A percentile compares a stretch with the other conserved stretches of the same genome.
Evolutionary conservation across 202 grass and related monocot species (phyloP).

Genomic region (Bolboschoenoplectus hybrid): DNA sequence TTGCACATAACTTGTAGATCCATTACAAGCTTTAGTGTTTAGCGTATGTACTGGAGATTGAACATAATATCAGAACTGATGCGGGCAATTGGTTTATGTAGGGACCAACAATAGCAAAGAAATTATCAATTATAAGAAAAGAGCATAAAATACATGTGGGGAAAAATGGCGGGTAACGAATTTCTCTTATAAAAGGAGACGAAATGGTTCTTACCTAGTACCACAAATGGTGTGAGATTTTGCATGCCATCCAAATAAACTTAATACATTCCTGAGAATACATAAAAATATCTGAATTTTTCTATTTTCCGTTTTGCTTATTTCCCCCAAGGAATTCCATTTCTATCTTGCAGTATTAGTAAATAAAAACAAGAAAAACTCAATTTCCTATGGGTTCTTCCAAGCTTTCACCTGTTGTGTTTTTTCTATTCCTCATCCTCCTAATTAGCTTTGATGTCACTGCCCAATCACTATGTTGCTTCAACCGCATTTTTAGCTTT

Average conservation of each 20-base stretch:
- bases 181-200: background rate
- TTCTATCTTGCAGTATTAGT: background rate
- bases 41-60: too few species aligned
- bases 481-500: too few species aligned
- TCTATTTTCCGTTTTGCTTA: background rate
- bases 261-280: background rate
- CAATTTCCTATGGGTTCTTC: constrained; percentile 1
- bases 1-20: too few species aligned
- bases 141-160: too few species aligned
- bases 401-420: background rate
- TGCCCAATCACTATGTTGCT: too few species aligned
- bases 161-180: too few species aligned
- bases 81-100: too few species aligned
- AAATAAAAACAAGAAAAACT: background rate
- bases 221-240: too few species aligned
- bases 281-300: background rate
- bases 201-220: background rate
- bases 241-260: background rate
- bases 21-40: too few species aligned
- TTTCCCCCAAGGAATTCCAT: background rate
- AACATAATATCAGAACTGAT: too few species aligned
- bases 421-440: background rate
- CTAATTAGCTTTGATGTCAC: constrained; percentile 14
- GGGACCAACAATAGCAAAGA: too few species aligned
- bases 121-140: too few species aligned